Evolutionary conservation across 352 stramenopile genomes (phyloP), one percentile per base, ranked within the genome.

Genomic region (Phytophthora parvispora): DNA sequence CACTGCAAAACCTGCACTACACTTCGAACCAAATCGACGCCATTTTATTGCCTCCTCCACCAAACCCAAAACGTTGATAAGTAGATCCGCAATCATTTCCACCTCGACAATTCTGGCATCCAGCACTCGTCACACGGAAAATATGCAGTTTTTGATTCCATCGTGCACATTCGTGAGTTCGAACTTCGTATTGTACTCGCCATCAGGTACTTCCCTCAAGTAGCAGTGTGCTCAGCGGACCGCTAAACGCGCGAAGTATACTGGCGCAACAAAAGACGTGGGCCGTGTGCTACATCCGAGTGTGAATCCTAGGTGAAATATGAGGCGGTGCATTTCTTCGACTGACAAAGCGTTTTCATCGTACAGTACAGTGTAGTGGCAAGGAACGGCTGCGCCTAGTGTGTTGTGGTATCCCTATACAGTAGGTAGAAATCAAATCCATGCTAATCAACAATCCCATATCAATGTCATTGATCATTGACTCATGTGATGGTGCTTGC

Each of bases 311-410:
- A 43, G 36, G 16, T 43, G 36, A 43, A 43, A 43, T 18, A 18
- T 43, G 36, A 43, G 36, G 36, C 36, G 16, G 16, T 43, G 36
- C 36, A 43, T 18, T 5, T 43, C 36, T 43, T 43, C 36, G 16
- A n/a, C 36, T 20, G 16, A 43, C 36, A 43, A 43, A n/a, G 36
- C 36, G 36, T 8, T 43, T 97, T 43, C 36, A 22, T 43, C 16
- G 8, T 45, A 3, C 38, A 45, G 38, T n/a, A 43, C 36, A 43
- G 36, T 43, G 36, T 43, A 43, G 16, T 43, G 36, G 20, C 16
- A 22, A 7, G 36, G 36, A n/a, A 12, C 20, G 36, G 6, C 20
- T 9, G 36, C 20, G 8, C 36, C 36, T 22, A 22, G 36, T 6
- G 3, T 3, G 6, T n/a, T 45, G 1, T 45, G 20, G 38, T 45